A percentile compares a stretch with the other conserved stretches of the same genome.
phyloP scores from a whole-genome alignment of 768 basidiomycete species.

The Ramaria sp. region DNA sequence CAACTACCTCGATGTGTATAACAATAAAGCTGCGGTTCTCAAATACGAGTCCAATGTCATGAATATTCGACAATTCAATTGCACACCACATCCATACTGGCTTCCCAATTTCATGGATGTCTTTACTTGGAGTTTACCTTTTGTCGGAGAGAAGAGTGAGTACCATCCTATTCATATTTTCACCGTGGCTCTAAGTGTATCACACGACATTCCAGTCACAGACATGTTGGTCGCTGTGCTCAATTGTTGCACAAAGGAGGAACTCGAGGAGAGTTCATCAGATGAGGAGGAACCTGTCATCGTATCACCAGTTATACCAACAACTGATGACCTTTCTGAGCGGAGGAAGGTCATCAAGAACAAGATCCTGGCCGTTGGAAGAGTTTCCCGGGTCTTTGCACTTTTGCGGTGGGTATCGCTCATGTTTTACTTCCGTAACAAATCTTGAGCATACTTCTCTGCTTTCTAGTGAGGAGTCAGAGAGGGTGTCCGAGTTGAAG shows the following conservation, averaged over 20 bases:
- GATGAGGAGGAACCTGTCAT: conserved; percentile 19
- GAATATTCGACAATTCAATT: conserved; percentile 98
- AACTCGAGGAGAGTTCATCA: conserved; percentile 57
- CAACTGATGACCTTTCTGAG: conserved; percentile 42
- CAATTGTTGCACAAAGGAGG: conserved; percentile 92
- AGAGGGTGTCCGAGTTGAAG: conserved; percentile 95
- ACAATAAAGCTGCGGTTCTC: conserved; percentile 97
- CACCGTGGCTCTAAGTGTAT: not conserved
- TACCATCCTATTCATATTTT: conserved; percentile 10
- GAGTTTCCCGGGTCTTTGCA: conserved; percentile 94
- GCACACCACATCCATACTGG: conserved; percentile 93
- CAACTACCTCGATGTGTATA: conserved; percentile 96
- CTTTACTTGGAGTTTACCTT: conserved; percentile 97
- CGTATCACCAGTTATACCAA: conserved; percentile 15
- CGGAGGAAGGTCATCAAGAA: conserved; percentile 91
- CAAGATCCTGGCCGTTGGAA: conserved; percentile 95
- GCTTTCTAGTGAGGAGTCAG: conserved; percentile 79
- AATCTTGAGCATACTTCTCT: not conserved
- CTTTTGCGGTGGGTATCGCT: conserved; percentile 66
- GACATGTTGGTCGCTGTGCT: conserved; percentile 98
- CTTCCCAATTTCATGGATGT: conserved; percentile 99
- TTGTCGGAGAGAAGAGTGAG: conserved; percentile 95
- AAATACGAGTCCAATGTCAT: conserved; percentile 99
- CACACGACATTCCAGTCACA: conserved; percentile 53
- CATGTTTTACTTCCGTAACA: not conserved